These are phyloP conservation scores for Boletus rubropictus DNA, from an alignment of 768 basidiomycete species.

Conservation along the genomic window DNA sequence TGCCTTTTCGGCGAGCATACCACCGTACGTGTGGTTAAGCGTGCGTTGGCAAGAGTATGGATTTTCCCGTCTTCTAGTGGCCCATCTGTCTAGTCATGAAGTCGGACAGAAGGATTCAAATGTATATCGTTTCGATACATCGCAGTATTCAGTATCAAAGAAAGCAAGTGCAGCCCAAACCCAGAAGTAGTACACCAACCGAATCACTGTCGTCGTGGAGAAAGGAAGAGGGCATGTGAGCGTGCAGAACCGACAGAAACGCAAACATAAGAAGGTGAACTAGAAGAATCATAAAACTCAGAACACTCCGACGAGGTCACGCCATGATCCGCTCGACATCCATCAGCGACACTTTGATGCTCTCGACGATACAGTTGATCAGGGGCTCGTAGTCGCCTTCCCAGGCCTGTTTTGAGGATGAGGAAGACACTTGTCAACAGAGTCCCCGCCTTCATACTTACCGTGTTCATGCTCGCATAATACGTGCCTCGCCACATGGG, in stretches of 20 bases:
- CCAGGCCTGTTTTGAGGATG: constrained; percentile 22
- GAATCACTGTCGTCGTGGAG: neutral
- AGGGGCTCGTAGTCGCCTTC: constrained; percentile 31
- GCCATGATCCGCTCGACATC: constrained; percentile 30
- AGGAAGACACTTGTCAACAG: neutral
- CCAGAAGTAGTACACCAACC: neutral
- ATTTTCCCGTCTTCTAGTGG: too few relatives aligned
- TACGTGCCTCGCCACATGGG: constrained; percentile 22
- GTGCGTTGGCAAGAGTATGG: too few relatives aligned
- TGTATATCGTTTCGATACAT: too few relatives aligned
- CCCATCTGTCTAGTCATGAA: too few relatives aligned
- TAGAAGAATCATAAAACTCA: neutral
- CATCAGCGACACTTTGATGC: constrained; percentile 19
- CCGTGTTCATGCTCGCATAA: constrained; percentile 32
- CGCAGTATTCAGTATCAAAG: neutral
- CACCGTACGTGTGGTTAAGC: too few relatives aligned
- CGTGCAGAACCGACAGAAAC: neutral
- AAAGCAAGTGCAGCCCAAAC: neutral
- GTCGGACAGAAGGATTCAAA: too few relatives aligned
- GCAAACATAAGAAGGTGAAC: neutral
- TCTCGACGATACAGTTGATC: constrained; percentile 29
- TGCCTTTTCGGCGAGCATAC: too few relatives aligned
- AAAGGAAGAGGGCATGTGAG: neutral
- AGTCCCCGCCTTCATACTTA: too few relatives aligned
- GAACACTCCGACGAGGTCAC: constrained; percentile 3